These are phyloP conservation scores for Flueggea neowawraea DNA, from an alignment of 441 rosid genomes.

Conservation along the genomic window DNA sequence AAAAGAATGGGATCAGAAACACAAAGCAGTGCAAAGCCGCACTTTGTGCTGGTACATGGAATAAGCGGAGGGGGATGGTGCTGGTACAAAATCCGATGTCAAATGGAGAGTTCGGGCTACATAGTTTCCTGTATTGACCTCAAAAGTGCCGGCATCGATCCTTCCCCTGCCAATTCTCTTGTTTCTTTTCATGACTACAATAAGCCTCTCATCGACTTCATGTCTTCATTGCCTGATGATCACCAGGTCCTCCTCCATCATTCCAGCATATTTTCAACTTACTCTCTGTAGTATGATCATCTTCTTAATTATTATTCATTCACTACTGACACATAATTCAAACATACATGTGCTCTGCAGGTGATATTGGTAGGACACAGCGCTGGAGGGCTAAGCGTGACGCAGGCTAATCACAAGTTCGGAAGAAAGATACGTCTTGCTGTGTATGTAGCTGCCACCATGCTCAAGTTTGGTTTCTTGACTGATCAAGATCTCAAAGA, in stretches of 20 bases:
- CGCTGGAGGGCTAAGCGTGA: conserved; percentile 85
- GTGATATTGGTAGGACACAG: conserved; percentile 87
- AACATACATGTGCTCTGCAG: conserved; percentile 18
- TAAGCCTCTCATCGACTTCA: conserved; percentile 64
- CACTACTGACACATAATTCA: too few species aligned
- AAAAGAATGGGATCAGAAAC: background rate
- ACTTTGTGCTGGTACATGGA: conserved; percentile 87
- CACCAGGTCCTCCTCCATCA: conserved; percentile 41
- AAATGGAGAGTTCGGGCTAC: conserved; percentile 80
- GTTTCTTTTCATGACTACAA: conserved; percentile 70
- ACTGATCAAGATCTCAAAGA: conserved; percentile 59
- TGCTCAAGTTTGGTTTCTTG: conserved; percentile 60
- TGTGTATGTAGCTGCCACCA: conserved; percentile 73
- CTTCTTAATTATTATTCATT: too few species aligned
- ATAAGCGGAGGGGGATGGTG: conserved; percentile 83
- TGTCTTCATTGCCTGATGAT: conserved; percentile 52
- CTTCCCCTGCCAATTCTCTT: conserved; percentile 40
- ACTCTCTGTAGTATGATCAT: too few species aligned
- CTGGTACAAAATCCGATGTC: conserved; percentile 80
- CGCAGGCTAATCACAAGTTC: conserved; percentile 53
- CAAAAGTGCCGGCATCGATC: conserved; percentile 49
- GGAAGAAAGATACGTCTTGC: conserved; percentile 57
- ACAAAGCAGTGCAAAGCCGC: conserved; percentile 19
- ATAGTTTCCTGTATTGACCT: conserved; percentile 82
- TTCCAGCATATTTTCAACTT: background rate